phyloP scores from a whole-genome alignment of 208 protist species.

The Phytomonas francai region DNA sequence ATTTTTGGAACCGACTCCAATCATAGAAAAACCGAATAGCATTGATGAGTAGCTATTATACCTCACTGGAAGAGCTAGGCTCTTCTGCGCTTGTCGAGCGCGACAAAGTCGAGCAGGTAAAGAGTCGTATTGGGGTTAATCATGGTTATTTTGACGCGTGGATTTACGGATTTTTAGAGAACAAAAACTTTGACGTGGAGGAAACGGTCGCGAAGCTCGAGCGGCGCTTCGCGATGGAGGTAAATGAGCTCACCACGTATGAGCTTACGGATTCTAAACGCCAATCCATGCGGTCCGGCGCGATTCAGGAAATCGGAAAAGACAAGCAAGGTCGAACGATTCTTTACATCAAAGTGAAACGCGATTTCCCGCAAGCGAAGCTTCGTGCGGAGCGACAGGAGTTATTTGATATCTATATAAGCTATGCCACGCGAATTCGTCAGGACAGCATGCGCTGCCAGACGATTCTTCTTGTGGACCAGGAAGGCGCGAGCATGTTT shows the following conservation, averaged over 20 bases:
- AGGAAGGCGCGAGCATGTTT: conserved; percentile 38
- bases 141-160: conserved; percentile 71
- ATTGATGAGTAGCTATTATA: conserved; percentile 21
- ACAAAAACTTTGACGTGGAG: conserved; percentile 70
- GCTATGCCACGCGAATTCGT: conserved; percentile 54
- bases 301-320: conserved; percentile 48
- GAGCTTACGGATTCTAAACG: conserved; percentile 56
- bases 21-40: neutral
- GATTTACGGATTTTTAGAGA: conserved; percentile 74
- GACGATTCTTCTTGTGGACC: conserved; percentile 63
- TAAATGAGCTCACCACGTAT: conserved; percentile 40
- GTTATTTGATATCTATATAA: conserved; percentile 63
- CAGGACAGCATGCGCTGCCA: conserved; percentile 36
- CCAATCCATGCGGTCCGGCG: conserved; percentile 35
- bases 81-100: conserved; percentile 37
- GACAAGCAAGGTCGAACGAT: conserved; percentile 45
- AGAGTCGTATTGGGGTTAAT: conserved; percentile 40
- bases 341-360: conserved; percentile 39
- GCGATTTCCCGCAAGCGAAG: conserved; percentile 34
- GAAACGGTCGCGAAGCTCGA: conserved; percentile 66
- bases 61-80: conserved; percentile 42
- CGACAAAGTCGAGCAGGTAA: conserved; percentile 77
- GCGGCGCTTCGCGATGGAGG: conserved; percentile 51
- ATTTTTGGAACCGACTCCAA: neutral
- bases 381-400: conserved; percentile 30